Evolutionary conservation across 192 early-diverging fungal species (phyloP).

Genomic region (Coemansia sp.): DNA sequence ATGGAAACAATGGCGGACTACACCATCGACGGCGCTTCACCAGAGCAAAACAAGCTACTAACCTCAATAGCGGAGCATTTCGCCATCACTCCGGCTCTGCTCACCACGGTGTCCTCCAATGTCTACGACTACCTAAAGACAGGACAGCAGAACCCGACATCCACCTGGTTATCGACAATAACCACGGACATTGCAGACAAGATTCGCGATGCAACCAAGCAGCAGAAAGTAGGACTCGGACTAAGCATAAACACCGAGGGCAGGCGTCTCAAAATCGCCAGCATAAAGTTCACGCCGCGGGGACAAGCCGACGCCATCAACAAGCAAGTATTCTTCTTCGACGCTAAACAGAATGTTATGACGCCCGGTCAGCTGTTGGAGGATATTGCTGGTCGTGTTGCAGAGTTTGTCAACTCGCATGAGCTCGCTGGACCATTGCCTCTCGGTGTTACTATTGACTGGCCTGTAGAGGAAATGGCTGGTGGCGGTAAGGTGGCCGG

Average conservation of each 20-base stretch:
- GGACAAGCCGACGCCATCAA: constrained; percentile 25
- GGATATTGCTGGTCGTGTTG: constrained; percentile 81
- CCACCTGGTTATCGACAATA: constrained; percentile 30
- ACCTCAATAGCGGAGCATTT: constrained; percentile 25
- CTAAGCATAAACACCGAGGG: constrained; percentile 39
- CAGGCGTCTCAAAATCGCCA: constrained; percentile 28
- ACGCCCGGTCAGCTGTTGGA: constrained; percentile 49
- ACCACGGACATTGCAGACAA: constrained; percentile 17
- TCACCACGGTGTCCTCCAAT: constrained; percentile 19
- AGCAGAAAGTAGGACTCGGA: constrained; percentile 6
- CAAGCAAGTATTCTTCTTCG: constrained; percentile 42
- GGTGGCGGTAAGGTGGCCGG: constrained; percentile 30
- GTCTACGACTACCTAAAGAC: constrained; percentile 16
- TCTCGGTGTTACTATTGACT: constrained; percentile 92
- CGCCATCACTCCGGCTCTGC: constrained; percentile 13
- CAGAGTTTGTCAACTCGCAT: constrained; percentile 67
- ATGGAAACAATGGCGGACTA: constrained; percentile 14
- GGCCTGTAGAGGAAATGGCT: constrained; percentile 84
- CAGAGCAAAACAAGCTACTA: constrained; percentile 36
- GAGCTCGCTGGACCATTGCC: neutral
- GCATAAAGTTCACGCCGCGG: constrained; percentile 28
- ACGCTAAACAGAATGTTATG: too few relatives aligned
- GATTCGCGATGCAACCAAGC: constrained; percentile 15
- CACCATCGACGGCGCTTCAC: constrained; percentile 21
- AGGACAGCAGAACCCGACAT: constrained; percentile 9